A percentile compares a stretch with the other conserved stretches of the same genome.
phyloP scores from a whole-genome alignment of 2,329 filamentous ascomycete genomes.

The Microcyclosporella mali region DNA sequence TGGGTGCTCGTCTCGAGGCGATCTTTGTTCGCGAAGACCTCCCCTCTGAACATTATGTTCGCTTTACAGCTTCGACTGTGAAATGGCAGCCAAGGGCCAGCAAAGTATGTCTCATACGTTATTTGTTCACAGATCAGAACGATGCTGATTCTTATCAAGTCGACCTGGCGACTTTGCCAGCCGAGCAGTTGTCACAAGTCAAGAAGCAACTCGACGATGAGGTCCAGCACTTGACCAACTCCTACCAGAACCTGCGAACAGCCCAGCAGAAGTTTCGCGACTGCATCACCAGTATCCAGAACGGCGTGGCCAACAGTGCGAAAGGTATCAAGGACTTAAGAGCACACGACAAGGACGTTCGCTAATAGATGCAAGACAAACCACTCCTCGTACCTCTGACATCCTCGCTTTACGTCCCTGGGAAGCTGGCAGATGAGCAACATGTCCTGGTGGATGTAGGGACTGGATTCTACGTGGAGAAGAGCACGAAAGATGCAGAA shows the following conservation, averaged over 20 bases:
- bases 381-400: conserved; percentile 86
- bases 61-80: no score
- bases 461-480: conserved; percentile 92
- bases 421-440: conserved; percentile 65
- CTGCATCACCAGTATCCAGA: conserved; percentile 70
- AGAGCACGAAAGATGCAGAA: conserved; percentile 58
- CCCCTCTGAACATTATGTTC: no score
- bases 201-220: conserved; percentile 97
- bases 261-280: conserved; percentile 90
- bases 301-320: conserved; percentile 34
- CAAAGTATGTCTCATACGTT: no score
- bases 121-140: background rate
- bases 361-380: conserved; percentile 39
- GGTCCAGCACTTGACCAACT: conserved; percentile 85
- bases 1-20: no score
- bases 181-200: conserved; percentile 79
- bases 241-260: conserved; percentile 81
- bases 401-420: conserved; percentile 88
- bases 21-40: no score
- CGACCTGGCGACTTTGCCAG: conserved; percentile 69
- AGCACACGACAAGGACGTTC: background rate
- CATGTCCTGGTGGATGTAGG: conserved; percentile 86
- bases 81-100: no score
- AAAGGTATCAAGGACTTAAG: conserved; percentile 21
- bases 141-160: conserved; percentile 36